A percentile compares a stretch with the other conserved stretches of the same genome.
These are phyloP conservation scores for Verticillium alfalfae DNA, from an alignment of 2,329 filamentous ascomycete species.

Conservation along the genomic window DNA sequence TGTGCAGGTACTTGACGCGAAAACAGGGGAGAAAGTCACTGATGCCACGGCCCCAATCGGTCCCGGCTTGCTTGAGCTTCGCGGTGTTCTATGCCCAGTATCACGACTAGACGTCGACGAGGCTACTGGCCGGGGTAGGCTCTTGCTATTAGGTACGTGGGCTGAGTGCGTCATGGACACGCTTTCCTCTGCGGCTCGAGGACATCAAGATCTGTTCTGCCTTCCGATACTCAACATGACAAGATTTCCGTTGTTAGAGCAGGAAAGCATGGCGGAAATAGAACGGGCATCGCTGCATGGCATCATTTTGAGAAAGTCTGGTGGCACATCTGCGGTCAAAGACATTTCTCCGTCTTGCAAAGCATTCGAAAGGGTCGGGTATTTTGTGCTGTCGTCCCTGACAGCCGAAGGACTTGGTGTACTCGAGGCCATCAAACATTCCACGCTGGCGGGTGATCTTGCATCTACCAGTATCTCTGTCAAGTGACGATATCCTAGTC, in stretches of 20 bases:
- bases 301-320: background rate
- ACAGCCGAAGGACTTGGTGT: too few relatives aligned
- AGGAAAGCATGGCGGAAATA: background rate
- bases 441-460: too few relatives aligned
- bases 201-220: background rate
- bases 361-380: background rate
- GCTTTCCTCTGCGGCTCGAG: background rate
- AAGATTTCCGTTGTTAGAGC: background rate
- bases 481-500: too few relatives aligned
- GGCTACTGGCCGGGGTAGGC: background rate
- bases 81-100: background rate
- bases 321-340: background rate
- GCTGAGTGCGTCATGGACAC: background rate
- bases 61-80: background rate
- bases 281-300: background rate
- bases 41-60: background rate
- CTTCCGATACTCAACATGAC: background rate
- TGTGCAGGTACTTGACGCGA: background rate
- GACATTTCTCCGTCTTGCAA: background rate
- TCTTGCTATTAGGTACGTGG: background rate
- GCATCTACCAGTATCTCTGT: too few relatives aligned
- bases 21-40: background rate
- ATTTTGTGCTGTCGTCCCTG: background rate
- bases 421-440: too few relatives aligned
- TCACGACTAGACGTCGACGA: background rate